Base-by-base conservation (phyloP, 108 stramenopile species). In the Nitzschia putrida region DNA sequence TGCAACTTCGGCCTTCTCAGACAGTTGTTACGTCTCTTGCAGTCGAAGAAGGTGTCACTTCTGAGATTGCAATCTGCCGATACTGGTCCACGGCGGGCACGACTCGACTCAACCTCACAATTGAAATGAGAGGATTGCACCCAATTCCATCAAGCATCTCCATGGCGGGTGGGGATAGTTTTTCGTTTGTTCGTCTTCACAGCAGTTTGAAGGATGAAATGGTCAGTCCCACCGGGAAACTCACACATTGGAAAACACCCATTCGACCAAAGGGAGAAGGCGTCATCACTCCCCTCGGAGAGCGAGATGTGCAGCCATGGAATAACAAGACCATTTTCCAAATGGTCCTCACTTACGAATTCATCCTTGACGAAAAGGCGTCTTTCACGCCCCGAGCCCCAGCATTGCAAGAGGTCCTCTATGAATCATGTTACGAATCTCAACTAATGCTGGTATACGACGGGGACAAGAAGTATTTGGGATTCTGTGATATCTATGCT, bases 401-500 rank as follows among this genome's bases (percentile, higher is more conserved):
- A 22, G 59, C 70, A 3, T 61, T 91, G 7, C 85, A 91, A 58
- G 90, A 71, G 16, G 70, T 74, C 51, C 79, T 91, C 14, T 91
- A 91, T 74, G 90, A 91, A 57, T 83, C 84, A 13, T 78, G 70
- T 5, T 82, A 69, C 38, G 88, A 88, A 57, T 61, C 77, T 9
- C 90, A 91, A 63, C 43, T 91, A 25, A 79, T 79, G 53, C 78
- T 88, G 63, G 53, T 78, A 9, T 91, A 82, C 64, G 85, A 88
- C 67, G 70, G 57, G 11, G 81, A 85, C 50, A 88, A 88, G 61
- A 78, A 71, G 41, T 71, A 68, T 16, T 71, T 85, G 29, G 84
- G 84, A 18, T 64, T 20, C 41, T 63, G 53, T 44, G 68, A 88
- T 73, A 61, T 82, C 21, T 88, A 73, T 69, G 83, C 90, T 20